Percentiles rank a stretch among this genome's conserved stretches.
These are phyloP conservation scores for Curvularia hawaiiensis DNA, from an alignment of 2,329 filamentous ascomycete genomes.

Conservation along the genomic window DNA sequence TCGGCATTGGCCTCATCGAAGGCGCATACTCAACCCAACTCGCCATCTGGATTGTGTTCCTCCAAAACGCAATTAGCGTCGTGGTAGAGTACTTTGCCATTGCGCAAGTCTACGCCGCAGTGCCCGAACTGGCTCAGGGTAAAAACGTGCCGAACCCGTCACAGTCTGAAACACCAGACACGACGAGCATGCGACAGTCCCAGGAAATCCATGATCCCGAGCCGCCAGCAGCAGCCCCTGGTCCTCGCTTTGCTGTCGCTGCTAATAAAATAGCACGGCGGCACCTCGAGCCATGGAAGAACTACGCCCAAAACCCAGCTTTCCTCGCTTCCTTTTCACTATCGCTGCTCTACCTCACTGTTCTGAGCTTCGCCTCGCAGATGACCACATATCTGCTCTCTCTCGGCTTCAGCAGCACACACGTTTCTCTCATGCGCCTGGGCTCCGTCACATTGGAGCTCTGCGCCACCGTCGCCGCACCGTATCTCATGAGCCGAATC, in stretches of 20 bases:
- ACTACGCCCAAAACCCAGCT: slow-evolving; percentile 60
- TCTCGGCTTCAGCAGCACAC: slow-evolving; percentile 56
- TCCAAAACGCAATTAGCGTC: slow-evolving; percentile 57
- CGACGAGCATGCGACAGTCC: slow-evolving; percentile 6
- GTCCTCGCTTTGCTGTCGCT: slow-evolving; percentile 3
- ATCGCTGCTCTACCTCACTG: slow-evolving; percentile 64
- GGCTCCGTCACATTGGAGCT: slow-evolving; percentile 62
- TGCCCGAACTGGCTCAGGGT: slow-evolving; percentile 37
- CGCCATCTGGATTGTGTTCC: slow-evolving; percentile 58
- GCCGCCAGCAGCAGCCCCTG: slow-evolving; percentile 3
- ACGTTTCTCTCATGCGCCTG: slow-evolving; percentile 61
- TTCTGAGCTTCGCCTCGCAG: slow-evolving; percentile 55
- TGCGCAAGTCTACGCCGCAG: slow-evolving; percentile 45
- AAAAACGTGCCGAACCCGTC: slow-evolving; percentile 11
- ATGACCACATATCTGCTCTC: slow-evolving; percentile 69
- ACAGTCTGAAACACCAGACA: slow-evolving; percentile 13
- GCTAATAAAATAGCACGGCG: slow-evolving; percentile 1
- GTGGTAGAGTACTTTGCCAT: slow-evolving; percentile 61
- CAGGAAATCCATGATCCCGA: slow-evolving; percentile 4
- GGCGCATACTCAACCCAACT: slow-evolving; percentile 54
- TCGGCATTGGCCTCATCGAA: slow-evolving; percentile 58
- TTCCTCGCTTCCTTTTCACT: slow-evolving; percentile 66
- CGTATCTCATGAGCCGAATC: slow-evolving; percentile 58
- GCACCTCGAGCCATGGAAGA: slow-evolving; percentile 31
- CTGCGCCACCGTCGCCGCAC: slow-evolving; percentile 64